Base-by-base conservation (phyloP, 176 grass and related monocot species). In the Oropetium thomaeum region DNA sequence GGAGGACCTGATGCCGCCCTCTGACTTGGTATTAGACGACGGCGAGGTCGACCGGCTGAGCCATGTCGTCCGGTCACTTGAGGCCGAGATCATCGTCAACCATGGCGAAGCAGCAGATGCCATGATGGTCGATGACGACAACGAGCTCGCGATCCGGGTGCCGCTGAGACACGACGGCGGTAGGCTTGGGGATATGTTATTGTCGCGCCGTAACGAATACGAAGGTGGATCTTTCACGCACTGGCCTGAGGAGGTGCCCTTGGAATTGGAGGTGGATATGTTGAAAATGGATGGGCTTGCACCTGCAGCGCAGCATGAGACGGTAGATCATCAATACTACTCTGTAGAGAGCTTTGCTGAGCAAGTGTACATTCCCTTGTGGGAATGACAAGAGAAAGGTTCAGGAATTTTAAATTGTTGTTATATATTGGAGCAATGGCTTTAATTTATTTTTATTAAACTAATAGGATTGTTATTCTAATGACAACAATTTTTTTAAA, bases 21-120 rank as follows among this genome's bases (percentile, higher is more conserved):
- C 44, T 4, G 72, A 78, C 8, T 4, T 58, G 14, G 8, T 37
- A 12, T 19, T 12, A 0, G 76, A 86, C 3, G 65, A 42, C 2
- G 58, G 28, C 1, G 85, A 80, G 5, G 47, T 13, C 3, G 79
- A 86, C 11, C 58, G 71, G 23, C 59, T 89, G 34, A 67, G 68
- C 69, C 70, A 53, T 5, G 90, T 89, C 42, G 78, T 89, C 7
- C 74, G 43, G 62, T 93, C 86, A 2, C 70, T 93, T 1, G 90
- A 93, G 70, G 90, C 74, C 2, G 90, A 93, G 80, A 89, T 88
- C 42, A 83, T 86, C 42, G 39, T 41, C 20, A 14, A 47, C 10
- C 35, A 14, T 16, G 23, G 27, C 6, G 19, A 11, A 0, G 42
- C 4, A 19, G 2, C 47, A 16, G 4, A 16, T 47, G 20, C 16